phyloP scores from a whole-genome alignment of 2,329 filamentous ascomycete genomes.

The Fusarium sp. region DNA sequence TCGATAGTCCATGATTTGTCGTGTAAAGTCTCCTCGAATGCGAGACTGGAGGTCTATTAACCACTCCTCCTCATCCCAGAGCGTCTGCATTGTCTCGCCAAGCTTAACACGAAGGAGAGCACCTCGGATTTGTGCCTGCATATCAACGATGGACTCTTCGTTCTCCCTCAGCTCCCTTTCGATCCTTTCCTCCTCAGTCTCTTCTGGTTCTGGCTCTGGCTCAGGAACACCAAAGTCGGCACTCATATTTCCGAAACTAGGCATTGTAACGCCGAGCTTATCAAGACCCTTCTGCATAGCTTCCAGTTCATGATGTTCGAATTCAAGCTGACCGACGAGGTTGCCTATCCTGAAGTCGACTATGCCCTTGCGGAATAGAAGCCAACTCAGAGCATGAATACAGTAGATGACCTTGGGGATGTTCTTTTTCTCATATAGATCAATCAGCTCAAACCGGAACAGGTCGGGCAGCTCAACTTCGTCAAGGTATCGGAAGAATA shows the following conservation, averaged over 20 bases:
- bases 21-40: conserved; percentile 85
- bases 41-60: conserved; percentile 85
- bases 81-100: conserved; percentile 81
- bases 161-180: conserved; percentile 83
- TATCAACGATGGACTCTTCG: conserved; percentile 74
- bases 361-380: conserved; percentile 94
- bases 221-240: conserved; percentile 88
- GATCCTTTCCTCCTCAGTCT: conserved; percentile 89
- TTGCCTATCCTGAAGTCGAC: conserved; percentile 97
- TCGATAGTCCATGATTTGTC: conserved; percentile 83
- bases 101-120: conserved; percentile 79
- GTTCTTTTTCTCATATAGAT: conserved; percentile 99
- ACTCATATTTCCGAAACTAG: conserved; percentile 96
- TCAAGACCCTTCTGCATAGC: conserved; percentile 97
- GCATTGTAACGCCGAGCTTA: conserved; percentile 94
- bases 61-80: conserved; percentile 86
- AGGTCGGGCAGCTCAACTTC: conserved; percentile 93
- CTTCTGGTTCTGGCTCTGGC: conserved; percentile 77
- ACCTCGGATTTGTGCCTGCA: conserved; percentile 88
- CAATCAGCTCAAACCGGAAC: conserved; percentile 95
- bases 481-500: conserved; percentile 93
- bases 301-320: conserved; percentile 96
- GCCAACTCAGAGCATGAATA: conserved; percentile 95
- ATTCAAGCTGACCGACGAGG: conserved; percentile 93
- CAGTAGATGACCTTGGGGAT: conserved; percentile 99